Evolutionary conservation across 1,284 basidiomycete genomes (phyloP).

Genomic region (Pyrrhoderma lamaoense): DNA sequence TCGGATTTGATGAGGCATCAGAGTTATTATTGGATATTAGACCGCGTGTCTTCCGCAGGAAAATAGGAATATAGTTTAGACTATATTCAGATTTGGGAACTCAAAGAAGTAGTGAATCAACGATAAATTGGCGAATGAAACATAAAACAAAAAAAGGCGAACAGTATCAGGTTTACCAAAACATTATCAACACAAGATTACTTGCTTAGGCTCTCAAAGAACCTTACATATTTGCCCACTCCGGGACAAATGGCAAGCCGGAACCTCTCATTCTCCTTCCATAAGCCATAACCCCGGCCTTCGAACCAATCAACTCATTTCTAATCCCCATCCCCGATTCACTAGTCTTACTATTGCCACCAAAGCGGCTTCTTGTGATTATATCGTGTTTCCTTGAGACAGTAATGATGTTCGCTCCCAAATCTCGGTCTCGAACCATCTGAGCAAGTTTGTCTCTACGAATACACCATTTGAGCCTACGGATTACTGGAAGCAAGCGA

Average conservation of each 20-base stretch:
- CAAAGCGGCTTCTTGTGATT: too few species aligned
- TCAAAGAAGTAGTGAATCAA: too few species aligned
- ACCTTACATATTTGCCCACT: slow-evolving; percentile 46
- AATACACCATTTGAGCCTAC: slow-evolving; percentile 50
- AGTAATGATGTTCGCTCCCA: neutral
- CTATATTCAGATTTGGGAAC: too few species aligned
- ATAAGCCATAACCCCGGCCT: slow-evolving; percentile 33
- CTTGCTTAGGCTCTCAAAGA: slow-evolving; percentile 40
- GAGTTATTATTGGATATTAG: too few species aligned
- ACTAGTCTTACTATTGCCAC: neutral
- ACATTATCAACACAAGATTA: too few species aligned
- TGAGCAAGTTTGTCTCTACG: slow-evolving; percentile 50
- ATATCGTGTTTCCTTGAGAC: neutral
- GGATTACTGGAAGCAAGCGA: slow-evolving; percentile 47
- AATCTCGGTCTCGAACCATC: slow-evolving; percentile 21
- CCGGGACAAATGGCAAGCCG: slow-evolving; percentile 60
- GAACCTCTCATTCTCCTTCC: slow-evolving; percentile 51
- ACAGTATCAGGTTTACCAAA: too few species aligned
- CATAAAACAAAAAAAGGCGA: too few species aligned
- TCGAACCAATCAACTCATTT: slow-evolving; percentile 41
- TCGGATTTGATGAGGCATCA: too few species aligned
- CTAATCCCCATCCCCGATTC: slow-evolving; percentile 24
- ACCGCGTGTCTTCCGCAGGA: too few species aligned
- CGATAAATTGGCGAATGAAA: too few species aligned
- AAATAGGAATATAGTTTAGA: too few species aligned